Percentiles rank a stretch among this genome's conserved stretches.
Conservation (phyloP, 1,284 basidiomycete species). For the Lentinula novae-zelandiae region DNA sequence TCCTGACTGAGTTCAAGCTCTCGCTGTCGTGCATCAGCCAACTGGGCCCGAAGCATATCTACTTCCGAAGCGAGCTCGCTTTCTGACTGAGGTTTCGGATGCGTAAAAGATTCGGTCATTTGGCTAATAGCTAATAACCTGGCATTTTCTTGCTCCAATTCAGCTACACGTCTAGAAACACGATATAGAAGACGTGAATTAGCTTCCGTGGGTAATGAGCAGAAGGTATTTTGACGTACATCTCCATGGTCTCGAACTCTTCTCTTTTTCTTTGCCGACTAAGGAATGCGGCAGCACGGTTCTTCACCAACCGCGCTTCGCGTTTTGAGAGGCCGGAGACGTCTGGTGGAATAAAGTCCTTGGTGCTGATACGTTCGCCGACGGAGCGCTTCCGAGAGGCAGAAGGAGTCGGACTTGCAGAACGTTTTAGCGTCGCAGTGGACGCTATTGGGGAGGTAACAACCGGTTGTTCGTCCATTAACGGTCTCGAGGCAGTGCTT, state of each 20-base stretch:
- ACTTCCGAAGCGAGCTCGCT: constrained; percentile 52
- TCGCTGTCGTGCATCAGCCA: constrained; percentile 61
- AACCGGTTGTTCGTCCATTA: constrained; percentile 16
- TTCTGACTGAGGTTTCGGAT: constrained; percentile 21
- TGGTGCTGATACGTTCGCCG: constrained; percentile 67
- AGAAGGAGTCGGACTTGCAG: constrained; percentile 19
- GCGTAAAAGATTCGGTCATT: constrained; percentile 26
- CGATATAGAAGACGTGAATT: constrained; percentile 10
- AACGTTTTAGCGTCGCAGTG: constrained; percentile 13
- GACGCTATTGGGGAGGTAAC: constrained; percentile 19
- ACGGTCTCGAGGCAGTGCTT: constrained; percentile 18
- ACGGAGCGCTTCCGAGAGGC: constrained; percentile 55
- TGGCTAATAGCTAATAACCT: constrained; percentile 56
- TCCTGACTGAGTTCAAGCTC: constrained; percentile 61
- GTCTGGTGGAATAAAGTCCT: constrained; percentile 85
- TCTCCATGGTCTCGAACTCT: constrained; percentile 88
- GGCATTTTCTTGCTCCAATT: constrained; percentile 76
- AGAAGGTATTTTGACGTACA: constrained; percentile 44
- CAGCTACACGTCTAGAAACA: constrained; percentile 56
- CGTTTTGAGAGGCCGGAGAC: constrained; percentile 85
- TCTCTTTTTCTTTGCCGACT: constrained; percentile 87
- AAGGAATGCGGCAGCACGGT: constrained; percentile 87
- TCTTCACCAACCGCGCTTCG: constrained; percentile 88
- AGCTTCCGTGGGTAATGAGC: constrained; percentile 10
- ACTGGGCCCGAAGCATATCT: constrained; percentile 59